Percentiles rank a stretch among this genome's conserved stretches.
These are phyloP conservation scores for Tremellales sp. DNA, from an alignment of 1,284 basidiomycete genomes.

Conservation along the genomic window DNA sequence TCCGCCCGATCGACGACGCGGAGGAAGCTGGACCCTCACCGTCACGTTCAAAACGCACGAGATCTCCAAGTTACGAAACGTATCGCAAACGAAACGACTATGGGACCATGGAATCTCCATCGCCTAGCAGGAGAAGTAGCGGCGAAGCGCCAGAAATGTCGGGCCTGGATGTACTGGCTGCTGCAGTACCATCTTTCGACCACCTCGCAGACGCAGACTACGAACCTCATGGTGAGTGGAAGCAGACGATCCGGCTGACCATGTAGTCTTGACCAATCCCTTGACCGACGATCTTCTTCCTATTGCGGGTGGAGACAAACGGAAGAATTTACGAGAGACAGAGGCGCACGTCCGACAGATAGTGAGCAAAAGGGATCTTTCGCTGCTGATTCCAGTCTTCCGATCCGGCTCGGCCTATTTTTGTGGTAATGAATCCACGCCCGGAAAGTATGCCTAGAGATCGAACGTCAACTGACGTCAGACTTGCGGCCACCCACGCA, in stretches of 20 bases:
- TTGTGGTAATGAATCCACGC: conserved; percentile 22
- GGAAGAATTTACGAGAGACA: too few species aligned
- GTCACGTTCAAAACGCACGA: too few species aligned
- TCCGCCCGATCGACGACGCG: not conserved
- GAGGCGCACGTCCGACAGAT: conserved; percentile 22
- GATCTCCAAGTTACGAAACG: too few species aligned
- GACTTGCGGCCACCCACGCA: conserved; percentile 9
- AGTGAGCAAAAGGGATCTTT: conserved; percentile 6
- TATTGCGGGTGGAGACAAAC: conserved; percentile 9
- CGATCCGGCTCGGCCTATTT: conserved; percentile 20
- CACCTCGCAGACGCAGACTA: conserved; percentile 15
- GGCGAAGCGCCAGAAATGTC: not conserved
- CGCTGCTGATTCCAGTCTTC: conserved; percentile 11
- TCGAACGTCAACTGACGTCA: conserved; percentile 1
- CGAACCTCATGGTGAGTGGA: conserved; percentile 22
- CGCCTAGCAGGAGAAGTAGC: not conserved
- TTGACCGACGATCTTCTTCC: conserved; percentile 34
- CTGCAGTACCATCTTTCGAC: conserved; percentile 17
- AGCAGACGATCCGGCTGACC: not conserved
- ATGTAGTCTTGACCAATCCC: conserved; percentile 21
- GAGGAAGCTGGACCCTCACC: not conserved
- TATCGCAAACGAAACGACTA: too few species aligned
- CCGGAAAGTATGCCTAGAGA: conserved; percentile 12
- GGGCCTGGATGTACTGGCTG: conserved; percentile 4
- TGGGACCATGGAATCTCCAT: not conserved